A percentile compares a stretch with the other conserved stretches of the same genome.
These are phyloP conservation scores for Aspergillus sp. DNA, from an alignment of 2,329 filamentous ascomycete genomes.

Conservation along the genomic window DNA sequence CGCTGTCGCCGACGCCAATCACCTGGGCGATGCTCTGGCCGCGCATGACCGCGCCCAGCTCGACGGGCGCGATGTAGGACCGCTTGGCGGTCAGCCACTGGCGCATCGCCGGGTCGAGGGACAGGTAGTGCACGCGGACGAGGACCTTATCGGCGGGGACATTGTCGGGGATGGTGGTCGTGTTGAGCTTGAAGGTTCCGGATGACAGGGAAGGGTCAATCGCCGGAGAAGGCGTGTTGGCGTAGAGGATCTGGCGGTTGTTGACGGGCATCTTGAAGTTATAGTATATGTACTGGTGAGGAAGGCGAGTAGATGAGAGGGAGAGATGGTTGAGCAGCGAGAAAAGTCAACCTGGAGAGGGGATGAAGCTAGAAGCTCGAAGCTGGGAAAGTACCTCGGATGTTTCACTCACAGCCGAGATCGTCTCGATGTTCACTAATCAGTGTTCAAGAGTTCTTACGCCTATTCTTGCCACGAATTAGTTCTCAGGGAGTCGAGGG, in stretches of 20 bases:
- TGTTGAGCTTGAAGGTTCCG: slow-evolving; percentile 36
- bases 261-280: slow-evolving; percentile 21
- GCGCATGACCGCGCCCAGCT: slow-evolving; percentile 68
- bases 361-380: not conserved
- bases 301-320: not conserved
- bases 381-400: slow-evolving; percentile 2
- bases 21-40: slow-evolving; percentile 61
- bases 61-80: slow-evolving; percentile 68
- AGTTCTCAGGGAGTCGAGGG: no score
- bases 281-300: not conserved
- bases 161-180: slow-evolving; percentile 25
- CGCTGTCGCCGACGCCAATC: slow-evolving; percentile 52
- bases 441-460: not conserved
- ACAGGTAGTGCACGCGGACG: slow-evolving; percentile 60
- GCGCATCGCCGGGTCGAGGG: slow-evolving; percentile 74
- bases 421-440: not conserved
- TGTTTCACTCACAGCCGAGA: slow-evolving; percentile 2
- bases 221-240: slow-evolving; percentile 31
- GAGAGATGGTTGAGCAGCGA: not conserved
- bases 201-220: slow-evolving; percentile 35
- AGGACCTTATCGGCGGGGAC: slow-evolving; percentile 59
- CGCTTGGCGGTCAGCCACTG: slow-evolving; percentile 63
- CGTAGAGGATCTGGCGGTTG: slow-evolving; percentile 38
- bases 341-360: slow-evolving; percentile 6
- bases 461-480: no score